Percentiles rank a stretch among this genome's conserved stretches.
Evolutionary conservation across 768 basidiomycete genomes (phyloP).

Genomic region (Boletus huronensis): DNA sequence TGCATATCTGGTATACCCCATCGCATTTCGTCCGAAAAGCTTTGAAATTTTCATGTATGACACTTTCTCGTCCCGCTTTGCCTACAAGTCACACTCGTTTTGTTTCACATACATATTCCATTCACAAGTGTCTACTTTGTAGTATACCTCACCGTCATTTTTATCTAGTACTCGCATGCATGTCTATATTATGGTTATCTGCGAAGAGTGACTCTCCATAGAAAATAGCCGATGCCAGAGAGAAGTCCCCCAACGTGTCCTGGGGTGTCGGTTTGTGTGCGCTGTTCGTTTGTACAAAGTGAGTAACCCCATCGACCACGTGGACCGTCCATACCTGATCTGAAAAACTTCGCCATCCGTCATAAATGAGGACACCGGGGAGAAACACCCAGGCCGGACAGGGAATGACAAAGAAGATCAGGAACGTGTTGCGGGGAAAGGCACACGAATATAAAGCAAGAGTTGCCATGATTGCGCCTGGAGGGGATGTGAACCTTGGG

Average conservation of each 20-base stretch:
- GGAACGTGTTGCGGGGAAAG: conserved; percentile 62
- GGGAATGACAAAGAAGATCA: conserved; percentile 73
- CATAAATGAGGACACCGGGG: conserved; percentile 47
- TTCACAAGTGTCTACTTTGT: not conserved
- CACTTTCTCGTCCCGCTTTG: not conserved
- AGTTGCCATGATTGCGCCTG: conserved; percentile 69
- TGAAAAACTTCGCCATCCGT: conserved; percentile 33
- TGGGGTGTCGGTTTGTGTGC: conserved; percentile 51
- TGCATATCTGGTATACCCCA: not conserved
- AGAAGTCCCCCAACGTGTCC: conserved; percentile 71
- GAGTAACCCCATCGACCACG: not conserved
- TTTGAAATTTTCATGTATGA: conserved; percentile 1
- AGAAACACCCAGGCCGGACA: conserved; percentile 77
- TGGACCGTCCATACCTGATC: conserved; percentile 29
- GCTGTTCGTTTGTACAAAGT: conserved; percentile 33
- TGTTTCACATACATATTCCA: conserved; percentile 13
- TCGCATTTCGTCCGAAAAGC: not conserved
- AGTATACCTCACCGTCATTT: conserved; percentile 10
- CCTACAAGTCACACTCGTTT: conserved; percentile 14
- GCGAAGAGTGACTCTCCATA: conserved; percentile 30
- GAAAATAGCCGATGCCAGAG: conserved; percentile 55
- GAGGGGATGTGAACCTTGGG: not conserved
- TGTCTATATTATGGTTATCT: conserved; percentile 19
- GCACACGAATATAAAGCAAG: conserved; percentile 71
- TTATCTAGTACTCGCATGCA: conserved; percentile 2